A percentile compares a stretch with the other conserved stretches of the same genome.
phyloP scores from a whole-genome alignment of 2,329 filamentous ascomycete genomes.

The Monilinia vaccinii-corymbosi region DNA sequence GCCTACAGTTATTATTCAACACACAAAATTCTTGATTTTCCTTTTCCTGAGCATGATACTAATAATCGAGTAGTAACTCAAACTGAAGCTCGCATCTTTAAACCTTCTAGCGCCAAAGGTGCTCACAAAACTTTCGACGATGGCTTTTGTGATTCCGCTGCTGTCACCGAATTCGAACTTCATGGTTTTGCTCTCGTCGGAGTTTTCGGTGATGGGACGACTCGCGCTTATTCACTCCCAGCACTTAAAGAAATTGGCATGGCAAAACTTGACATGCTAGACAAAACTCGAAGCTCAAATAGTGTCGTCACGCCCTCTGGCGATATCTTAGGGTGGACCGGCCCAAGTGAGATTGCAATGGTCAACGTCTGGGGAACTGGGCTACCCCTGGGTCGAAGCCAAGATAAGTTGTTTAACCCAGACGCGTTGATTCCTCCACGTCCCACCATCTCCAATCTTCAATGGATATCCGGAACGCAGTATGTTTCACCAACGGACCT shows the following conservation, averaged over 20 bases:
- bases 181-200: constrained; percentile 73
- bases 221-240: constrained; percentile 79
- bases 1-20: background rate
- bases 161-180: constrained; percentile 64
- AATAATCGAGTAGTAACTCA: constrained; percentile 40
- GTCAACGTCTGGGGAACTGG: constrained; percentile 80
- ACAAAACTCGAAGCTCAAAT: constrained; percentile 61
- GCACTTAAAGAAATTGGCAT: constrained; percentile 74
- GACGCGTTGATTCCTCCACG: constrained; percentile 64
- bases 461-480: constrained; percentile 95
- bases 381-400: constrained; percentile 47
- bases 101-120: constrained; percentile 76
- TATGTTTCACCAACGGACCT: constrained; percentile 80
- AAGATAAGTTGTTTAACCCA: constrained; percentile 75
- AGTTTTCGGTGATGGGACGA: constrained; percentile 73
- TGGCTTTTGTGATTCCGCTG: constrained; percentile 68
- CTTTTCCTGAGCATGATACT: constrained; percentile 10
- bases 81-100: constrained; percentile 76
- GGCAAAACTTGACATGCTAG: constrained; percentile 58
- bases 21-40: background rate
- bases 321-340: constrained; percentile 79
- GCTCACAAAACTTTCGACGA: constrained; percentile 85
- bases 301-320: constrained; percentile 68
- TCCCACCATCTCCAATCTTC: constrained; percentile 87
- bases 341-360: constrained; percentile 75